These are phyloP conservation scores for Globisporangium alternatum DNA, from an alignment of 352 stramenopile species.

Conservation along the genomic window DNA sequence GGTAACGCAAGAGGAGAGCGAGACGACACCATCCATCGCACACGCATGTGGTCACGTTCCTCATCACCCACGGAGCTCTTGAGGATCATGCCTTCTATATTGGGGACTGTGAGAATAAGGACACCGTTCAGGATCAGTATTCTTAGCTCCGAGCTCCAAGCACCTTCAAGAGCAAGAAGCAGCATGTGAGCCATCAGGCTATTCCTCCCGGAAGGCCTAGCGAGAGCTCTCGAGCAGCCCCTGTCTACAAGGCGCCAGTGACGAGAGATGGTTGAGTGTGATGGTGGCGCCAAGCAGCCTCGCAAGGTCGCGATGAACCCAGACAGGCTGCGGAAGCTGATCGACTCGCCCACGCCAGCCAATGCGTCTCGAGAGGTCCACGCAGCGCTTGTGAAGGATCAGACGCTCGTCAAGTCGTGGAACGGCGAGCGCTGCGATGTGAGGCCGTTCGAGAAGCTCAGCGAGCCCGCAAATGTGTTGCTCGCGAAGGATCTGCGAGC, in stretches of 20 bases:
- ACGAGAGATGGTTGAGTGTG: slow-evolving; percentile 2
- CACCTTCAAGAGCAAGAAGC: background rate
- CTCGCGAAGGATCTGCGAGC: slow-evolving; percentile 34
- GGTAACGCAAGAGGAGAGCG: background rate
- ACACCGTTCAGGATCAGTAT: background rate
- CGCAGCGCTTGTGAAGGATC: slow-evolving; percentile 33
- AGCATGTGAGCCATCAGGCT: background rate
- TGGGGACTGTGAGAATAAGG: background rate
- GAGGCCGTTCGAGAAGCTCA: slow-evolving; percentile 44
- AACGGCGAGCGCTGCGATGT: slow-evolving; percentile 58
- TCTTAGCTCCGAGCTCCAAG: background rate
- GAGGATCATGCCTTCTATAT: background rate
- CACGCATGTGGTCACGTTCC: slow-evolving; percentile 9
- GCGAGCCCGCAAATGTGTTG: slow-evolving; percentile 29
- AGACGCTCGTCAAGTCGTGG: slow-evolving; percentile 48
- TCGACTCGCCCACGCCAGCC: slow-evolving; percentile 44
- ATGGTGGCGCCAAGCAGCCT: slow-evolving; percentile 24
- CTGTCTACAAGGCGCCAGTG: background rate
- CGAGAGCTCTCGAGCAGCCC: background rate
- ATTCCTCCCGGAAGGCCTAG: background rate
- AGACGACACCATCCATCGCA: background rate
- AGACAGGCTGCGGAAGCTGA: slow-evolving; percentile 52
- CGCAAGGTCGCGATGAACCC: slow-evolving; percentile 48
- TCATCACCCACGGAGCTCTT: background rate
- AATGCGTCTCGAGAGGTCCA: slow-evolving; percentile 39